These are phyloP conservation scores for Pseudonitzschia pungens DNA, from an alignment of 108 stramenopile species.

Conservation along the genomic window DNA sequence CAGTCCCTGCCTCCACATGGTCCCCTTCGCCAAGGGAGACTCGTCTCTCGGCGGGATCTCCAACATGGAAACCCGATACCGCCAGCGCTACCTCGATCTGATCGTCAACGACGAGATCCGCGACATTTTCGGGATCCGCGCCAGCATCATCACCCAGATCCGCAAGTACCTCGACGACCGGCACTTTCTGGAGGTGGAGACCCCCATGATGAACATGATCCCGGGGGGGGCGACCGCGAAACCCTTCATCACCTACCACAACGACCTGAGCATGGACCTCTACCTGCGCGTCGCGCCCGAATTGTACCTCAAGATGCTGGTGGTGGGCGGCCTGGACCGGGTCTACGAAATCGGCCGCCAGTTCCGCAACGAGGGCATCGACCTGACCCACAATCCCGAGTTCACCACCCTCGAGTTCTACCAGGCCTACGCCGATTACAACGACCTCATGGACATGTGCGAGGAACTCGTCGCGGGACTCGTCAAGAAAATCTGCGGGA, in stretches of 20 bases:
- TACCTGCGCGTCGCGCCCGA: slow-evolving; percentile 97
- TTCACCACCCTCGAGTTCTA: slow-evolving; percentile 99
- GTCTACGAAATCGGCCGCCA: slow-evolving; percentile 99
- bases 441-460: slow-evolving; percentile 98
- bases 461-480: slow-evolving; percentile 95
- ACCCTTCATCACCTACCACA: slow-evolving; percentile 98
- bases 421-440: slow-evolving; percentile 98
- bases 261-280: slow-evolving; percentile 93
- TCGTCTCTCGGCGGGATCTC: slow-evolving; percentile 78
- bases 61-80: slow-evolving; percentile 97
- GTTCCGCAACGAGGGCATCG: slow-evolving; percentile 99
- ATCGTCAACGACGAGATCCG: slow-evolving; percentile 93
- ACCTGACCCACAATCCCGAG: slow-evolving; percentile 99
- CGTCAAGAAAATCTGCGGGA: slow-evolving; percentile 94
- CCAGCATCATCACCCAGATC: slow-evolving; percentile 91
- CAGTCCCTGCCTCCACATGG: slow-evolving; percentile 98
- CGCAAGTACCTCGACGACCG: slow-evolving; percentile 93
- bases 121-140: slow-evolving; percentile 83
- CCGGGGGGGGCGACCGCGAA: slow-evolving; percentile 97
- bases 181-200: slow-evolving; percentile 98
- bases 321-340: slow-evolving; percentile 97
- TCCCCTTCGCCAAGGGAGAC: slow-evolving; percentile 89
- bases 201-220: slow-evolving; percentile 99
- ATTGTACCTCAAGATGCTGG: slow-evolving; percentile 97
- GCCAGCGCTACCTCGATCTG: slow-evolving; percentile 97